These are phyloP conservation scores for Catunica adiposa DNA, from an alignment of 2,329 filamentous ascomycete species.

Conservation along the genomic window DNA sequence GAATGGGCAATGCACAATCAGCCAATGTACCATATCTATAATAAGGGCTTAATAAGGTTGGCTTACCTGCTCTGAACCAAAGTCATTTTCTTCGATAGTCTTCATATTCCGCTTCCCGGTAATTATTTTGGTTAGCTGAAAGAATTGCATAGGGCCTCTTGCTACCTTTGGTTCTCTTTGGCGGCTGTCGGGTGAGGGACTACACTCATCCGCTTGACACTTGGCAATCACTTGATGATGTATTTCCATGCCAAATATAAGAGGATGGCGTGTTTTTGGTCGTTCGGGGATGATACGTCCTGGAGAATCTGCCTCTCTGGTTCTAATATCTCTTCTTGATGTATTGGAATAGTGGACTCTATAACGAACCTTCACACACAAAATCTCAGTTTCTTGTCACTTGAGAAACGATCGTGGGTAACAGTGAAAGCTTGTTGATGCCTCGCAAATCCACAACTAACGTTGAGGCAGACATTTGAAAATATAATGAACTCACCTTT, in stretches of 20 bases:
- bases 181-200: neutral
- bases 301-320: neutral
- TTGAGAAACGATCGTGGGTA: neutral
- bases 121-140: neutral
- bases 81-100: conserved; percentile 23
- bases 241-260: neutral
- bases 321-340: neutral
- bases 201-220: neutral
- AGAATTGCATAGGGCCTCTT: neutral
- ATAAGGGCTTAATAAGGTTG: neutral
- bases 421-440: neutral
- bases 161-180: neutral
- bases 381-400: neutral
- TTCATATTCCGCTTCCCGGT: conserved; percentile 31
- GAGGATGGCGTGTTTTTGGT: neutral
- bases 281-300: neutral
- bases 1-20: conserved; percentile 14
- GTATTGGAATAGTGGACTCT: neutral
- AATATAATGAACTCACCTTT: conserved; percentile 27
- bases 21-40: neutral
- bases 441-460: too few relatives aligned
- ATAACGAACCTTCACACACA: neutral
- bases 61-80: conserved; percentile 22
- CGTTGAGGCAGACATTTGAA: too few relatives aligned
- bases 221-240: neutral